These are phyloP conservation scores for Hypocreales sp. DNA, from an alignment of 2,329 filamentous ascomycete species.

Conservation along the genomic window DNA sequence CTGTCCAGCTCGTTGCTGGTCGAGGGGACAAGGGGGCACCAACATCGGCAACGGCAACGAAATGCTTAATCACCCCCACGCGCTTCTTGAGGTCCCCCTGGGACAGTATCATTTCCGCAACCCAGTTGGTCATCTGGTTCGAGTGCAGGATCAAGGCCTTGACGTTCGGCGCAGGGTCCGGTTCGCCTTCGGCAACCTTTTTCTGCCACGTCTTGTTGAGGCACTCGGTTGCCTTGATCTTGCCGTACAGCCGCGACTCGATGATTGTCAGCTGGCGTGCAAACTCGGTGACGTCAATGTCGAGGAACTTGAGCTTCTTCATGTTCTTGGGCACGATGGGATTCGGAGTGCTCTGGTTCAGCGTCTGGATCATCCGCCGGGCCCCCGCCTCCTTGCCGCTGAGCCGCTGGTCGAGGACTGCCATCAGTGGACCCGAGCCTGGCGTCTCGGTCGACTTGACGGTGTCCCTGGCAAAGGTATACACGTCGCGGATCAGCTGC, in stretches of 20 bases:
- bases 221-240: slow-evolving; percentile 91
- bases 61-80: slow-evolving; percentile 96
- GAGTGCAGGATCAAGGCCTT: slow-evolving; percentile 95
- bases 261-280: slow-evolving; percentile 96
- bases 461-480: slow-evolving; percentile 79
- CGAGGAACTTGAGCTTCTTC: slow-evolving; percentile 97
- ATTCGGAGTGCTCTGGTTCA: slow-evolving; percentile 66
- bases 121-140: slow-evolving; percentile 98
- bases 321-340: slow-evolving; percentile 97
- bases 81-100: slow-evolving; percentile 91
- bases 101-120: slow-evolving; percentile 94
- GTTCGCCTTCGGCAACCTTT: slow-evolving; percentile 67
- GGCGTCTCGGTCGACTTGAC: slow-evolving; percentile 90
- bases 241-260: slow-evolving; percentile 84
- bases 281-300: slow-evolving; percentile 92
- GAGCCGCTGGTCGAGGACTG: slow-evolving; percentile 75
- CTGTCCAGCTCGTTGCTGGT: too few species aligned
- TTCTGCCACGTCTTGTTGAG: slow-evolving; percentile 99
- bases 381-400: slow-evolving; percentile 76
- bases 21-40: slow-evolving; percentile 19
- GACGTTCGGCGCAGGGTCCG: slow-evolving; percentile 82
- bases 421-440: slow-evolving; percentile 70
- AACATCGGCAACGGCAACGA: slow-evolving; percentile 90
- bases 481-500: slow-evolving; percentile 74
- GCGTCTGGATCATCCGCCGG: slow-evolving; percentile 73